Base-by-base conservation (phyloP, 208 protist species). In the Crithidia expoeki region DNA sequence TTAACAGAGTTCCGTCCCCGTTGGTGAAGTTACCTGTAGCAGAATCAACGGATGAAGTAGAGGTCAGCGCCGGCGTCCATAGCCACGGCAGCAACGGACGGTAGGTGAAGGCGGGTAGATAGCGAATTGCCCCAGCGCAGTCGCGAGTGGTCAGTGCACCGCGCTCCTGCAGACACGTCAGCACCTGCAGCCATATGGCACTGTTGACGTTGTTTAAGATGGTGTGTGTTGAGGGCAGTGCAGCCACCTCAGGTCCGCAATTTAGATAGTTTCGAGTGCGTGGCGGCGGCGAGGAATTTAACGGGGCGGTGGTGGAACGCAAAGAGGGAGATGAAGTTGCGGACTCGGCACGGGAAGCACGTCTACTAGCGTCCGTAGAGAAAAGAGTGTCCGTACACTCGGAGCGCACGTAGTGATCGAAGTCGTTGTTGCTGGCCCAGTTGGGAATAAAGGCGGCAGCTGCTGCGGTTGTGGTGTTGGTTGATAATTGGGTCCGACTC, bases 51-150 rank as follows among this genome's bases (percentile, higher is more conserved):
- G n/a, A n/a, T n/a, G n/a, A n/a, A n/a, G n/a, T n/a, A n/a, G n/a
- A n/a, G n/a, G n/a, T n/a, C n/a, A n/a, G n/a, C n/a, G n/a, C n/a
- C 10, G 50, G 49, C 2, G 63, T 28, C 88, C 88, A 93, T 19
- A 93, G 46, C 80, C 82, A 93, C 17, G 82, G 82, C 51, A 93
- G 51, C 17, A 76, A 55, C 14, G 72, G 64, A 12, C 60, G 70
- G 59, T 78, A 87, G 1, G 83, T 79, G 21, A 81, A 57, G 9
- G 83, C 75, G 4, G 86, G 57, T 14, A 94, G 28, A 69, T 81
- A 80, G 21, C 83, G 80, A 0, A 59, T 56, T 2, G 80, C 76
- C 0, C 83, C 71, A n/a, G 68, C 78, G 51, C 58, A 57, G 49
- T 83, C 81, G 38, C 46, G n/a, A 27, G 47, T 32, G 27, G 63